Base-by-base conservation (phyloP, 768 basidiomycete genomes). In the Kwoniella botswanensis region DNA sequence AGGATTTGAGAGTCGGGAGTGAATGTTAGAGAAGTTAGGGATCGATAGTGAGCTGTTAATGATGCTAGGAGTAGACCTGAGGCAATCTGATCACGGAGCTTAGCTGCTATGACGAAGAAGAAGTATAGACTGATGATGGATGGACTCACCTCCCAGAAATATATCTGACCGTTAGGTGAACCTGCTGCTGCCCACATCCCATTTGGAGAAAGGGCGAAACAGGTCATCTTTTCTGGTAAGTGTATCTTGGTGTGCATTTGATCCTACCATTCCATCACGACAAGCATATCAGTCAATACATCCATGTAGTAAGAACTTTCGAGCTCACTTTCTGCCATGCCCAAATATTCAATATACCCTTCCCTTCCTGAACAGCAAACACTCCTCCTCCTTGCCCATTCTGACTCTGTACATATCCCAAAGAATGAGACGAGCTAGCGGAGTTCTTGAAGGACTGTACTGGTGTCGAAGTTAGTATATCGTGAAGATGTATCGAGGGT, bases 11-110 rank as follows among this genome's bases (percentile, higher is more conserved):
- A 92, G 78, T 97, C 94, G 21, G 86, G 86, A 10, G 93, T 92
- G 82, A 98, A 98, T 54, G 88, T 89, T 2, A 98, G 84, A 10
- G 91, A 90, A 71, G 88, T 92, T 63, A 98, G 88, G 80, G 90
- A 87, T 68, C 96, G 92, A 85, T 98, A 99, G 83, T 98, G 96
- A 18, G 95, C 95, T 71, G 98, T 95, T 89, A 94, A 94, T 0
- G 92, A 88, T 75, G 91, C 89, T 86, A 90, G 93, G 57, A 98
- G 85, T 64, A 95, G 90, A n/a, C 95, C 95, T n/a, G 95, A 97
- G 11, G 91, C 87, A 74, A 93, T 86, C 94, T 97, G 84, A 58
- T 29, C 70, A 65, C 24, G 24, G 11, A 12, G 7, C 4, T 67
- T 15, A 58, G 66, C 43, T 57, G 4, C 22, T 55, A 13, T 35